A percentile compares a stretch with the other conserved stretches of the same genome.
Conservation (phyloP, 257 asterid genomes). For the Penstemon newberryi region DNA sequence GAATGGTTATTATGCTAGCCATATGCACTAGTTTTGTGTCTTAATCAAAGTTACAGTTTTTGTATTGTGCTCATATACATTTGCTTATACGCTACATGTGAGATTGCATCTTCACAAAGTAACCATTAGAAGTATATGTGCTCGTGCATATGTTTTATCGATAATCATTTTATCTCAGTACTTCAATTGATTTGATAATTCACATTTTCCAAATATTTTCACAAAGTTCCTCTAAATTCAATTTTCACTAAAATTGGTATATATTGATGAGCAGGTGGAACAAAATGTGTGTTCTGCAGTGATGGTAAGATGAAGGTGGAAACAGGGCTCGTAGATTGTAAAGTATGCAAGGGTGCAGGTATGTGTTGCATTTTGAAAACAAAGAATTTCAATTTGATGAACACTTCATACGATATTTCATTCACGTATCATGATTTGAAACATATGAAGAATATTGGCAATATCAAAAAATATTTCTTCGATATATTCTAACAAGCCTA, state of each 20-base stretch:
- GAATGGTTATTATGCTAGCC: not conserved
- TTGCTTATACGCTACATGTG: not conserved
- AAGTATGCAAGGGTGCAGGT: conserved; percentile 98
- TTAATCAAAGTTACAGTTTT: conserved; percentile 4
- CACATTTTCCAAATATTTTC: not conserved
- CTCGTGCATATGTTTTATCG: not conserved
- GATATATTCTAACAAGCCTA: not conserved
- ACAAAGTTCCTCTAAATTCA: not conserved
- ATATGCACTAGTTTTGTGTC: not conserved
- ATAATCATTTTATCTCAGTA: conserved; percentile 1
- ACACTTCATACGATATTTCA: not conserved
- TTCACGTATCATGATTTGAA: not conserved
- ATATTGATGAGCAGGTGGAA: conserved; percentile 64
- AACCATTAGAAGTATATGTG: not conserved
- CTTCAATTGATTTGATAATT: not conserved
- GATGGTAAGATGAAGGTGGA: conserved; percentile 92
- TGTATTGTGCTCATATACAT: not conserved
- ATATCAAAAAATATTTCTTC: not conserved
- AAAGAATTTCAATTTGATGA: not conserved
- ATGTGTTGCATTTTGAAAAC: not conserved
- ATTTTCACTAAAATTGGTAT: not conserved
- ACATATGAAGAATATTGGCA: not conserved
- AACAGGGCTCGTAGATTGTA: conserved; percentile 74
- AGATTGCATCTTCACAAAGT: not conserved
- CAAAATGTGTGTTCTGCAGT: conserved; percentile 85